Percentiles rank a stretch among this genome's conserved stretches.
Conservation (phyloP, 148 eudicot species). For the Rhododendron henanense region DNA sequence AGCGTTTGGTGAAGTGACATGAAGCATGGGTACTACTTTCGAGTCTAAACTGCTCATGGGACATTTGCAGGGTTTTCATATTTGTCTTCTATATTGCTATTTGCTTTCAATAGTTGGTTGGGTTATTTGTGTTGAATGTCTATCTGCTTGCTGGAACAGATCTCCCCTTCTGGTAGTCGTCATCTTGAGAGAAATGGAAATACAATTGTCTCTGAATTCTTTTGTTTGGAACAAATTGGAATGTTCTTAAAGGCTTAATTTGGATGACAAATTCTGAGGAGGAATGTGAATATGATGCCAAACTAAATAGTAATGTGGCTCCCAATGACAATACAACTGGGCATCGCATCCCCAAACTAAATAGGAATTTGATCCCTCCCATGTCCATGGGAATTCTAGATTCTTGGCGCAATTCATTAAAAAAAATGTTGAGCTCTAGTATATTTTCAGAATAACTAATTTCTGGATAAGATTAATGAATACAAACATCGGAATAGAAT, state of each 20-base stretch:
- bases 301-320: no score
- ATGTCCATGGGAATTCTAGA: no score
- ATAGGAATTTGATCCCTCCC: no score
- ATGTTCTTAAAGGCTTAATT: neutral
- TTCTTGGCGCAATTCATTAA: neutral
- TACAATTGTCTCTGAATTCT: neutral
- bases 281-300: neutral
- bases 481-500: neutral
- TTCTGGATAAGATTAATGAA: neutral
- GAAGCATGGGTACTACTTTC: neutral
- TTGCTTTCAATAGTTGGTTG: neutral
- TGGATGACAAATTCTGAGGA: neutral
- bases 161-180: neutral
- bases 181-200: neutral
- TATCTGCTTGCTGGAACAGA: neutral
- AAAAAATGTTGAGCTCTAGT: neutral
- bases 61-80: neutral
- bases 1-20: neutral
- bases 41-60: neutral
- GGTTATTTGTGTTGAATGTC: neutral
- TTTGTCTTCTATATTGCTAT: neutral
- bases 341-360: no score
- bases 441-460: neutral
- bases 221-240: neutral
- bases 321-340: no score